Evolutionary conservation across 169 alveolate genomes (phyloP).

Genomic region (Plasmodium fragile): DNA sequence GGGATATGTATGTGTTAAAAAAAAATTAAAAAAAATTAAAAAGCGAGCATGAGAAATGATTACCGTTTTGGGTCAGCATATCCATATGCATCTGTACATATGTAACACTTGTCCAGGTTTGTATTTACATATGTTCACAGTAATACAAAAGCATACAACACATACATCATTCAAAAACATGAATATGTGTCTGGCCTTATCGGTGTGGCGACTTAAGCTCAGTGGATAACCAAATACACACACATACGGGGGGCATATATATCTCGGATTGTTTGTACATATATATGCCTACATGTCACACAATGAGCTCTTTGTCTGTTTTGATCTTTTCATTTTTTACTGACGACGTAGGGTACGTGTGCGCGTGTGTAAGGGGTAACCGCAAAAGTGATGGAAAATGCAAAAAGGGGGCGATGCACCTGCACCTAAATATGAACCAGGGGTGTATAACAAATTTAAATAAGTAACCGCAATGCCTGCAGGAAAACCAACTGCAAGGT

Average conservation of each 20-base stretch:
- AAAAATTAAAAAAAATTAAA: not conserved
- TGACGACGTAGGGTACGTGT: not conserved
- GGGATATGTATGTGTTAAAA: not conserved
- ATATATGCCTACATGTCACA: not conserved
- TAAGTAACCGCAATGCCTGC: not conserved
- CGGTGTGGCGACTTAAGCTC: not conserved
- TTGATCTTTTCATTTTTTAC: not conserved
- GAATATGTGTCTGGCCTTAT: not conserved
- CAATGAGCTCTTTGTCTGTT: not conserved
- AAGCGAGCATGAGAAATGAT: not conserved
- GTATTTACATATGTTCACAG: not conserved
- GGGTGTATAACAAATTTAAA: not conserved
- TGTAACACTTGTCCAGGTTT: not conserved
- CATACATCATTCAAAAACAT: not conserved
- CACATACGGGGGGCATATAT: not conserved
- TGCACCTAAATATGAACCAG: not conserved
- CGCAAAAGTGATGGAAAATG: not conserved
- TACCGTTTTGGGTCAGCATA: not conserved
- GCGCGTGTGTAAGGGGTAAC: not conserved
- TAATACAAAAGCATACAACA: not conserved
- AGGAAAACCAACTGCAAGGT: not conserved
- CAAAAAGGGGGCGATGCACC: not conserved
- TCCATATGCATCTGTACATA: not conserved
- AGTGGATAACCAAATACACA: not conserved
- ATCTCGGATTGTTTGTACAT: not conserved